Percentiles rank a stretch among this genome's conserved stretches.
Conservation (phyloP, 192 early-diverging fungal genomes). For the Mortierella hygrophila region DNA sequence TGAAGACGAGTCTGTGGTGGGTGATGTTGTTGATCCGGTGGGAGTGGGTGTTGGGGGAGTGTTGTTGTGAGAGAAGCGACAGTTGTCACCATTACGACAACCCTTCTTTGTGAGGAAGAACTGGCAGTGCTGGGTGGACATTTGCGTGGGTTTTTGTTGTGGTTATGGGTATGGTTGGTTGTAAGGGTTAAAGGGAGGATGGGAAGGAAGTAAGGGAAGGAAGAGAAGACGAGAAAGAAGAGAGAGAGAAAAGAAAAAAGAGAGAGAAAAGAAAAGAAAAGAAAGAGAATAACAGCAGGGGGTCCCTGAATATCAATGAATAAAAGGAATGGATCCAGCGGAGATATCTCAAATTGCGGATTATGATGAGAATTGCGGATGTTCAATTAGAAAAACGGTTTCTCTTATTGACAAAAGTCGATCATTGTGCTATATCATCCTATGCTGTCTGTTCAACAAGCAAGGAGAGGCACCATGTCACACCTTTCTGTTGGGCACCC, state of each 20-base stretch:
- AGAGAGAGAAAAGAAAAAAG: neutral
- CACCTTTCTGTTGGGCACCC: too few species aligned
- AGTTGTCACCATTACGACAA: slow-evolving; percentile 26
- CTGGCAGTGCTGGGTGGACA: slow-evolving; percentile 14
- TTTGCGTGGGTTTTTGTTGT: neutral
- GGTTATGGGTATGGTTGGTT: too few species aligned
- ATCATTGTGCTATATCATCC: neutral
- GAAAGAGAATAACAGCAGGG: too few species aligned
- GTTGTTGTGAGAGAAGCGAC: slow-evolving; percentile 20
- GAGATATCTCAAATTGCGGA: neutral
- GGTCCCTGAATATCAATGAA: too few species aligned
- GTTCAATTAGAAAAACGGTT: neutral
- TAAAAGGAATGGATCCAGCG: neutral
- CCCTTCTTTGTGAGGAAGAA: slow-evolving; percentile 31
- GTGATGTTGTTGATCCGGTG: neutral
- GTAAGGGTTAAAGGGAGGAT: neutral
- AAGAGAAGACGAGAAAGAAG: neutral
- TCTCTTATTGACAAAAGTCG: slow-evolving; percentile 1
- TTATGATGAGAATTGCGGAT: neutral
- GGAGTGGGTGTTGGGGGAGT: neutral
- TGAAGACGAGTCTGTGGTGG: neutral
- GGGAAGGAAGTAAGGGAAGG: neutral
- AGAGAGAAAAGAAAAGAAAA: neutral
- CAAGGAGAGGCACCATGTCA: too few species aligned
- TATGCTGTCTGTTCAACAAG: too few species aligned